These are phyloP conservation scores for Malassezia restricta DNA, from an alignment of 1,284 basidiomycete species.

Conservation along the genomic window DNA sequence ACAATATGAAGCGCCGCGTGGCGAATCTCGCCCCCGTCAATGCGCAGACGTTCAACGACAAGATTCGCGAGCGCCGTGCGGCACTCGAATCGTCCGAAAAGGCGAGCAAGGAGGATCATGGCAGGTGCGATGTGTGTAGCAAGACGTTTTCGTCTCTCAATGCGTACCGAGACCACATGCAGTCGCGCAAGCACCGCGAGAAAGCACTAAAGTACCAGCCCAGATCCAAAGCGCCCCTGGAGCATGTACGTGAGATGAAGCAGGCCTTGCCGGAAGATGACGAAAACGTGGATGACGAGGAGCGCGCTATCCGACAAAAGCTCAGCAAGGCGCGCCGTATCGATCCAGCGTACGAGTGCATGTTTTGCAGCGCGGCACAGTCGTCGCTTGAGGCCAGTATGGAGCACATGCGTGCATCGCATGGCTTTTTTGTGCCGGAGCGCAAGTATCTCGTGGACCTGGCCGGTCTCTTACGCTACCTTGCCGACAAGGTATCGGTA, in stretches of 20 bases:
- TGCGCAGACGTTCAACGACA: conserved; percentile 69
- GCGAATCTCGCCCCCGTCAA: conserved; percentile 79
- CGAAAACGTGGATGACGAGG: conserved; percentile 32
- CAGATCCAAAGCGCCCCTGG: not conserved
- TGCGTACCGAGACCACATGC: conserved; percentile 73
- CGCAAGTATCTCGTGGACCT: conserved; percentile 77
- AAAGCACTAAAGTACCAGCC: conserved; percentile 53
- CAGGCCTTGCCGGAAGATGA: conserved; percentile 22
- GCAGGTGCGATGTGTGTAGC: conserved; percentile 48
- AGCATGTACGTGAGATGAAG: conserved; percentile 10
- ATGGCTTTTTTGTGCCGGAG: conserved; percentile 95
- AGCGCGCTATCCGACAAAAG: conserved; percentile 31
- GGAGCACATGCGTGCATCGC: conserved; percentile 70
- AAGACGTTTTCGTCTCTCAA: conserved; percentile 83
- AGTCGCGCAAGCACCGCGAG: conserved; percentile 82
- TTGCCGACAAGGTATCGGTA: conserved; percentile 85
- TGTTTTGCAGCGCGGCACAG: conserved; percentile 62
- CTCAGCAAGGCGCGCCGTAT: conserved; percentile 35
- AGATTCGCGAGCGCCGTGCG: conserved; percentile 54
- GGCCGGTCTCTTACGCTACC: conserved; percentile 66
- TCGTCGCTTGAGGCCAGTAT: conserved; percentile 59
- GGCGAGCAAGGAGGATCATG: conserved; percentile 1
- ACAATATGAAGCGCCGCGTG: conserved; percentile 94
- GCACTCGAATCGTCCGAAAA: conserved; percentile 7
- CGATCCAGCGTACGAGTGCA: conserved; percentile 44